These are phyloP conservation scores for Colletotrichum caudatum DNA, from an alignment of 2,329 filamentous ascomycete genomes.

Conservation along the genomic window DNA sequence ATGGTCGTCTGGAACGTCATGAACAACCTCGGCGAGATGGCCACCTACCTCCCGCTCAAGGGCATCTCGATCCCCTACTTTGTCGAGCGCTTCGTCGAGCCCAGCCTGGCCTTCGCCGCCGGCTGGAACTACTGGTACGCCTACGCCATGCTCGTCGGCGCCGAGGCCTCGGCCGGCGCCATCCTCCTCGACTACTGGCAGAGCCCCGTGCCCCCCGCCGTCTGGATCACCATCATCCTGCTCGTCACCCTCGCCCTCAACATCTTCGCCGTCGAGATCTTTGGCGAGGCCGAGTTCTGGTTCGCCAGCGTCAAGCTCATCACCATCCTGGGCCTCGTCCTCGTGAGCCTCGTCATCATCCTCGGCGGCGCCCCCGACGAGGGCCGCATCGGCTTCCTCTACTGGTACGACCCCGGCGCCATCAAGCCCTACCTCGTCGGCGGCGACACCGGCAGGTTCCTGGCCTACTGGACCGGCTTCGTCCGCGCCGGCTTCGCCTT, in stretches of 20 bases:
- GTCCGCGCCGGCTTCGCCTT: constrained; percentile 72
- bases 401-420: constrained; percentile 55
- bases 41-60: constrained; percentile 65
- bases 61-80: constrained; percentile 70
- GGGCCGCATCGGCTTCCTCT: constrained; percentile 56
- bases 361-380: constrained; percentile 66
- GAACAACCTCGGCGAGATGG: constrained; percentile 68
- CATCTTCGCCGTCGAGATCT: constrained; percentile 67
- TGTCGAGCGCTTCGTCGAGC: constrained; percentile 66
- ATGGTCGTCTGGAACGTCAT: constrained; percentile 65
- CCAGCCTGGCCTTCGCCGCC: constrained; percentile 66
- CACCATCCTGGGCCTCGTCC: constrained; percentile 68
- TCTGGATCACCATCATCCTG: constrained; percentile 71
- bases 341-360: constrained; percentile 67
- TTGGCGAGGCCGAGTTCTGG: constrained; percentile 73
- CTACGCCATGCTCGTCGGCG: constrained; percentile 68
- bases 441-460: constrained; percentile 65
- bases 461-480: constrained; percentile 69
- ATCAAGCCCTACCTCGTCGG: constrained; percentile 61
- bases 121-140: constrained; percentile 75
- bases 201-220: constrained; percentile 61
- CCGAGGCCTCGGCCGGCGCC: constrained; percentile 68
- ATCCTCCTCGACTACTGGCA: constrained; percentile 73
- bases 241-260: constrained; percentile 67
- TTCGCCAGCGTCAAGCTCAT: constrained; percentile 72